Evolutionary conservation across 352 stramenopile species (phyloP).

Genomic region (Phytophthora megakarya): DNA sequence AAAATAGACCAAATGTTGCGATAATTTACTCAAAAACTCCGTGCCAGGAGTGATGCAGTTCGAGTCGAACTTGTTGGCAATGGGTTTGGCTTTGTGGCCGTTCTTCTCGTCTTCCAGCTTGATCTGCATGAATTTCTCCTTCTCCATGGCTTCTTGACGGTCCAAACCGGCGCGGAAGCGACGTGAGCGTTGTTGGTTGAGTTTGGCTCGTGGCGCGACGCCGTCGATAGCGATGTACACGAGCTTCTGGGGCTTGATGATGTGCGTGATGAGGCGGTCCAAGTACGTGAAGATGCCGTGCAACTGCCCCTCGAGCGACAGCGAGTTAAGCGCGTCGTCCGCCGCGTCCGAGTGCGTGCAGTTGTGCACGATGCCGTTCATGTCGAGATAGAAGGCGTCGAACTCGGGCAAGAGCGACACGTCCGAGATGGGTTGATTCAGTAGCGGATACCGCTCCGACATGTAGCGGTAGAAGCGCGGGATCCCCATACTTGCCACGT

Average conservation of each 20-base stretch:
- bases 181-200: constrained; percentile 99
- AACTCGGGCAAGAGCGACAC: constrained; percentile 97
- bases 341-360: constrained; percentile 96
- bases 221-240: constrained; percentile 99
- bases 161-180: constrained; percentile 92
- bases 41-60: constrained; percentile 99
- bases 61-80: constrained; percentile 94
- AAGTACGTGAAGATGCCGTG: constrained; percentile 92
- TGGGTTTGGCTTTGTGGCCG: constrained; percentile 26
- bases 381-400: constrained; percentile 99
- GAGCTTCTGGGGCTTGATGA: constrained; percentile 96
- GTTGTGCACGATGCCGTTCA: constrained; percentile 99
- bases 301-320: constrained; percentile 95
- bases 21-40: constrained; percentile 98
- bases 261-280: constrained; percentile 95
- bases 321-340: constrained; percentile 90
- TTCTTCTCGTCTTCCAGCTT: constrained; percentile 82
- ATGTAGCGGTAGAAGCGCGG: constrained; percentile 94
- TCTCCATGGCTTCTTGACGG: constrained; percentile 69
- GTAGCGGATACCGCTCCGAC: constrained; percentile 97
- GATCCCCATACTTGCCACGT: constrained; percentile 78
- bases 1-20: constrained; percentile 89
- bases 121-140: constrained; percentile 72
- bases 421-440: constrained; percentile 98
- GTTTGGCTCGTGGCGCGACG: constrained; percentile 98